Conservation (phyloP, 257 asterid species). For the Mitragyna speciosa region DNA sequence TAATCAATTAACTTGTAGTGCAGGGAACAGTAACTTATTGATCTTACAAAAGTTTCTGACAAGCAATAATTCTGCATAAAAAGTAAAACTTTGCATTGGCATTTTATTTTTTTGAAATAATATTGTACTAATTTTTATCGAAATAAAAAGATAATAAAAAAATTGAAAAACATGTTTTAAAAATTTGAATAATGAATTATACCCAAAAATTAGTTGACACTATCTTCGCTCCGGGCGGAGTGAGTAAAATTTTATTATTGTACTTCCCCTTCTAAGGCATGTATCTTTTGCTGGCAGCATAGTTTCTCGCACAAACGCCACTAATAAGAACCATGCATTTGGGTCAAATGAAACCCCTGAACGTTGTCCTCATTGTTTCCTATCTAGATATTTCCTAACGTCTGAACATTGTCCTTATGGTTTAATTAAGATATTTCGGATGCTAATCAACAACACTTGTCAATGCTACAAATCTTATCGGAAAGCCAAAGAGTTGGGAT, state of each 20-base stretch:
- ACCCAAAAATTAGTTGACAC: background rate
- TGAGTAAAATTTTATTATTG: background rate
- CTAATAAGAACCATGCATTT: background rate
- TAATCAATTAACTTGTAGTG: background rate
- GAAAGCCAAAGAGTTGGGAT: background rate
- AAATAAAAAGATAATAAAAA: too few species aligned
- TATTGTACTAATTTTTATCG: too few species aligned
- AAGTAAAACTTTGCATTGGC: background rate
- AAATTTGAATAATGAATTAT: too few species aligned
- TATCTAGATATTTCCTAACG: background rate
- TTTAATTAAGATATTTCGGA: background rate
- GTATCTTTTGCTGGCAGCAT: background rate
- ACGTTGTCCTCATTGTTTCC: background rate
- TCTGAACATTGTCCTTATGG: background rate
- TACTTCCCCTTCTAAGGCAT: background rate
- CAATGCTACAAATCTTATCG: background rate
- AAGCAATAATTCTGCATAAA: background rate
- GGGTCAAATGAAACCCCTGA: background rate
- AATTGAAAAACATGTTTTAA: too few species aligned
- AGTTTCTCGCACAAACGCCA: background rate
- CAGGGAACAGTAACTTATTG: background rate
- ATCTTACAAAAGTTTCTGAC: background rate
- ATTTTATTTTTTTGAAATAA: too few species aligned
- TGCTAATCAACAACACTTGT: background rate
- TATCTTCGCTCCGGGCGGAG: background rate